Evolutionary conservation across 768 basidiomycete genomes (phyloP).

Genomic region (Ramaria rubella): DNA sequence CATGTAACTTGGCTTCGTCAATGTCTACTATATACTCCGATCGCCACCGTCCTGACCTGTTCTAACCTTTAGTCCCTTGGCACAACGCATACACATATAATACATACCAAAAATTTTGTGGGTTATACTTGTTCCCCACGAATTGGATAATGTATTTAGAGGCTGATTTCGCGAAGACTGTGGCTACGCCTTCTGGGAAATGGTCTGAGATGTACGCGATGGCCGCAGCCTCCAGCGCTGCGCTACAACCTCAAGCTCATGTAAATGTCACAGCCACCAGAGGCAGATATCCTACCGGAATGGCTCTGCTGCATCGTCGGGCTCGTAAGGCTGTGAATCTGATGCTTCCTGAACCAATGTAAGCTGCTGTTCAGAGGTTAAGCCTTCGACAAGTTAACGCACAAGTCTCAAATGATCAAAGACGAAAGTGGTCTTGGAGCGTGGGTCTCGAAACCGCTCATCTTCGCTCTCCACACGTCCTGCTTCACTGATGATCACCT

Average conservation of each 20-base stretch:
- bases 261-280: neutral
- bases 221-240: conserved; percentile 62
- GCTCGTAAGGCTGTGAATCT: conserved; percentile 57
- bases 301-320: conserved; percentile 59
- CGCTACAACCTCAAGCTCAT: conserved; percentile 35
- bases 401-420: conserved; percentile 87
- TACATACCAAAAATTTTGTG: conserved; percentile 80
- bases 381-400: conserved; percentile 23
- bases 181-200: conserved; percentile 70
- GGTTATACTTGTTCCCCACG: conserved; percentile 96
- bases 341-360: conserved; percentile 61
- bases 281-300: conserved; percentile 75
- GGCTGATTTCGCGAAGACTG: conserved; percentile 39
- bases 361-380: neutral
- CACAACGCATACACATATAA: neutral
- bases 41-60: conserved; percentile 93
- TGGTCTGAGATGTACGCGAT: conserved; percentile 71
- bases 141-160: conserved; percentile 64
- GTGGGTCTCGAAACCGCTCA: conserved; percentile 79
- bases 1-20: conserved; percentile 53
- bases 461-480: conserved; percentile 48
- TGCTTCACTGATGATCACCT: conserved; percentile 81
- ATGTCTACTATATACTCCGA: conserved; percentile 77
- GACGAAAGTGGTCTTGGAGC: conserved; percentile 67
- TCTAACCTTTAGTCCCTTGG: neutral